Evolutionary conservation across 495 filamentous ascomycete genomes (phyloP).

Genomic region (Neurospora discreta): DNA sequence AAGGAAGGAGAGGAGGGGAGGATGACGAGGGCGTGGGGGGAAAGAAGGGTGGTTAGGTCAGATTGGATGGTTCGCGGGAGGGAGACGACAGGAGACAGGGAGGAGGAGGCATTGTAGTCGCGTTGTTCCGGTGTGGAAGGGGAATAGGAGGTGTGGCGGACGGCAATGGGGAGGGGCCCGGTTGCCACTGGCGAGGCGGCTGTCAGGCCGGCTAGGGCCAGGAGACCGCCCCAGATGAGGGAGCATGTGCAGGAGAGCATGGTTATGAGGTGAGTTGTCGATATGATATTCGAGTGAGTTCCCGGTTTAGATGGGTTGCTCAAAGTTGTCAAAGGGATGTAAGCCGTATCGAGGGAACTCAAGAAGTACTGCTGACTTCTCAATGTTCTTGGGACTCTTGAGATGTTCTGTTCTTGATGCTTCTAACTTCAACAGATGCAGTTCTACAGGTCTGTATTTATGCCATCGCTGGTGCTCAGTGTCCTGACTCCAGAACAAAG

Average conservation of each 20-base stretch:
- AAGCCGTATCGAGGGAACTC: not conserved
- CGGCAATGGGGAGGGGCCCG: not conserved
- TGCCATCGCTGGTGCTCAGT: not conserved
- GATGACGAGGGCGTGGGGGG: not conserved
- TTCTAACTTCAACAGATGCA: not conserved
- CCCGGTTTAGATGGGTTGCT: not conserved
- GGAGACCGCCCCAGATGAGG: not conserved
- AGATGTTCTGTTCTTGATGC: not conserved
- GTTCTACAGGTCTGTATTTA: not conserved
- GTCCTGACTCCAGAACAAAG: not conserved
- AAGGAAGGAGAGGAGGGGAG: slow-evolving; percentile 1
- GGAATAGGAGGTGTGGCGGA: not conserved
- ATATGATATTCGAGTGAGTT: not conserved
- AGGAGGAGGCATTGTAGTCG: not conserved
- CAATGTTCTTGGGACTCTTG: not conserved
- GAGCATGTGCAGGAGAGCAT: not conserved
- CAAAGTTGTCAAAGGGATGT: not conserved
- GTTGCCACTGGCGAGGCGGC: not conserved
- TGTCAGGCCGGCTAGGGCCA: not conserved
- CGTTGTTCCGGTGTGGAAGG: not conserved
- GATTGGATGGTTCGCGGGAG: not conserved
- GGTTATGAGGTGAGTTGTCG: not conserved
- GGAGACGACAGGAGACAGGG: not conserved
- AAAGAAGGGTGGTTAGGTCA: not conserved
- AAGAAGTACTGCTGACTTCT: not conserved